These are phyloP conservation scores for Garcia nutans DNA, from an alignment of 345 rosid species.

Conservation along the genomic window DNA sequence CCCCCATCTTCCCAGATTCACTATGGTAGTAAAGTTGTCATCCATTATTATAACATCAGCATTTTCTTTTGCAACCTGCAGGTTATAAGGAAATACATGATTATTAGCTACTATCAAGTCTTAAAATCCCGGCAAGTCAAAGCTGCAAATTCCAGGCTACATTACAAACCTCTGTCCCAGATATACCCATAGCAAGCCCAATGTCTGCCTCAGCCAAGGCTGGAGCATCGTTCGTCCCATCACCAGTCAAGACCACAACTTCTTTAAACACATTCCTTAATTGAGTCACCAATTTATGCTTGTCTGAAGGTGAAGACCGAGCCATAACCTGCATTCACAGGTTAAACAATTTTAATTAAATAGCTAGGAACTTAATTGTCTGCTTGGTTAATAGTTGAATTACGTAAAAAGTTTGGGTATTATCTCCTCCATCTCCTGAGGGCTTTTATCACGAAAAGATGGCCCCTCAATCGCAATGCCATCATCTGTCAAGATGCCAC, in stretches of 20 bases:
- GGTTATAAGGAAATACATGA: not conserved
- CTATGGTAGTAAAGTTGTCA: conserved; percentile 72
- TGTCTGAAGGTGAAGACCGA: conserved; percentile 32
- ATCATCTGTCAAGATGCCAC: conserved; percentile 32
- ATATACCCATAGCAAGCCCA: conserved; percentile 38
- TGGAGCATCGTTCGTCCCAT: conserved; percentile 38
- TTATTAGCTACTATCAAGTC: not conserved
- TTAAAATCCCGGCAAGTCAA: too few relatives aligned
- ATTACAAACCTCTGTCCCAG: conserved; percentile 35
- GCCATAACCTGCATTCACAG: conserved; percentile 33
- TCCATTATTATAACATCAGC: conserved; percentile 87
- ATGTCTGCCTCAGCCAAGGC: conserved; percentile 38
- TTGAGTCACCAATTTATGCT: conserved; percentile 34
- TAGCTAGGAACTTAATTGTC: too few relatives aligned
- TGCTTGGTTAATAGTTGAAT: not conserved
- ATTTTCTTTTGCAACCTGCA: conserved; percentile 77
- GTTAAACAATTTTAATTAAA: not conserved
- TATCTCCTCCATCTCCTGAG: conserved; percentile 52
- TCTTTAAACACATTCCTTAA: conserved; percentile 26
- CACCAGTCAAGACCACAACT: conserved; percentile 37
- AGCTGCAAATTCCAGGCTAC: too few relatives aligned
- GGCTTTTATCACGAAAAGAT: conserved; percentile 52
- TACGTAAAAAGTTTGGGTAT: conserved; percentile 45
- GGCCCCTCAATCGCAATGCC: conserved; percentile 82
- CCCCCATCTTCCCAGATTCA: conserved; percentile 77